phyloP scores from a whole-genome alignment of 2,329 filamentous ascomycete genomes.

The Aspergillus amoenus region DNA sequence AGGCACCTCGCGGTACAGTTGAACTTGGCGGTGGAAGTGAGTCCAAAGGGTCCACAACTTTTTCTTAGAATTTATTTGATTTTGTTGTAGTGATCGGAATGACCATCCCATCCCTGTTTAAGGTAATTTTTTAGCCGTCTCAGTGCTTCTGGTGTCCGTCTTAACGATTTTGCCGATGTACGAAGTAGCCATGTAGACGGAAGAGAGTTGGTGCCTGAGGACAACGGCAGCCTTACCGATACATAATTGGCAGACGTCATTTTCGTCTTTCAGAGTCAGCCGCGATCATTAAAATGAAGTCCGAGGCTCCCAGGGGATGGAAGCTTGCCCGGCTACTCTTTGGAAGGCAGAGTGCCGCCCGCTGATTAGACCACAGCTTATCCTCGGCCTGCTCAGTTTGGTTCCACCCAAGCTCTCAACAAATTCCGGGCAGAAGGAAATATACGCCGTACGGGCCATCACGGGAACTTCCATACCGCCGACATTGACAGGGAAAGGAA shows the following conservation, averaged over 20 bases:
- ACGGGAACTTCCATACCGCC: conserved; percentile 31
- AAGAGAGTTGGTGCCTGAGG: too few relatives aligned
- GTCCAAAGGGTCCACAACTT: neutral
- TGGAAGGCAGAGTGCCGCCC: neutral
- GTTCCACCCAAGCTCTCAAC: conserved; percentile 19
- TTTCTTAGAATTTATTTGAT: neutral
- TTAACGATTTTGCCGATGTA: too few relatives aligned
- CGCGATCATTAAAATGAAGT: neutral
- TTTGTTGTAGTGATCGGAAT: neutral
- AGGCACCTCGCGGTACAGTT: neutral
- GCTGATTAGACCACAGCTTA: neutral
- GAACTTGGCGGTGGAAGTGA: neutral
- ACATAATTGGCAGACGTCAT: conserved; percentile 3
- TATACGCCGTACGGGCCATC: conserved; percentile 48
- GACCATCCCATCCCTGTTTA: too few relatives aligned
- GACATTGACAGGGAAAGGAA: conserved; percentile 14
- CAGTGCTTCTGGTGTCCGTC: too few relatives aligned
- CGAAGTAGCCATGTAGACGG: too few relatives aligned
- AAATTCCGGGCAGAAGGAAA: conserved; percentile 42
- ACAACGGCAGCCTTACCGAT: neutral
- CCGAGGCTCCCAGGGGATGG: neutral
- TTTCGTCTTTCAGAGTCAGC: neutral
- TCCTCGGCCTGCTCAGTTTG: conserved; percentile 11
- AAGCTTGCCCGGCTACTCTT: neutral
- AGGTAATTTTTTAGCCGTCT: too few relatives aligned